Evolutionary conservation across 164 flowering plant genomes (phyloP).

Genomic region (Protea cynaroides): DNA sequence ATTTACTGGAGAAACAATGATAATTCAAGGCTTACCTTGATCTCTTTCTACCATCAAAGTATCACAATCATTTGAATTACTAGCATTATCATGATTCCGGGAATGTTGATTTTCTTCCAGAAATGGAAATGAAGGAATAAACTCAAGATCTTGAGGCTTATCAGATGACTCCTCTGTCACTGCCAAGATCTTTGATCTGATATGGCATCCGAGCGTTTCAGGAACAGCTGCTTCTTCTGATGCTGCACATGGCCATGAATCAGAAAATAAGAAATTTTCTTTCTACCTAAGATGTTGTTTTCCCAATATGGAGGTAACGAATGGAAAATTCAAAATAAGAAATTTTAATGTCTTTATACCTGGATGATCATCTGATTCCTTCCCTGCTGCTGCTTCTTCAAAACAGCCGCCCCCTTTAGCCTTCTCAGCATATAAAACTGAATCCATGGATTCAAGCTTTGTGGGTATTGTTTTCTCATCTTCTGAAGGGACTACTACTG

Average conservation of each 20-base stretch:
- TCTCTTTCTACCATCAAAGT: conserved; percentile 13
- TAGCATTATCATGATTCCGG: neutral
- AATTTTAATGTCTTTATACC: conserved; percentile 20
- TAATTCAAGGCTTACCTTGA: conserved; percentile 32
- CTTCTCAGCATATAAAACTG: conserved; percentile 20
- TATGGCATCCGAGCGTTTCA: conserved; percentile 26
- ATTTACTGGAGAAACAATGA: neutral
- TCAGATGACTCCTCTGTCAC: conserved; percentile 35
- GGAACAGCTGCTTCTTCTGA: conserved; percentile 22
- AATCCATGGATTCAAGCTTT: conserved; percentile 25
- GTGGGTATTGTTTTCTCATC: conserved; percentile 7
- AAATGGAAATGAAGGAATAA: conserved; percentile 4
- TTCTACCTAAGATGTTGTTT: neutral
- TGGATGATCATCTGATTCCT: conserved; percentile 23
- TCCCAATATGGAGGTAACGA: neutral
- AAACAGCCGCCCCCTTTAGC: conserved; percentile 7
- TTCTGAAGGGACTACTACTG: conserved; percentile 8
- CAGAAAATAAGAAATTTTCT: no score
- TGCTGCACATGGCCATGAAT: conserved; percentile 16
- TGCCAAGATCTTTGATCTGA: conserved; percentile 39
- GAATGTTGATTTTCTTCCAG: conserved; percentile 9
- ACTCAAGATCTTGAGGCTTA: conserved; percentile 29
- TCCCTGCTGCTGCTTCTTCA: conserved; percentile 14
- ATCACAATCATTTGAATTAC: conserved; percentile 15
- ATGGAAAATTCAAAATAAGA: neutral